Base-by-base conservation (phyloP, 139 green algal genomes). In the Asterochloris erici region DNA sequence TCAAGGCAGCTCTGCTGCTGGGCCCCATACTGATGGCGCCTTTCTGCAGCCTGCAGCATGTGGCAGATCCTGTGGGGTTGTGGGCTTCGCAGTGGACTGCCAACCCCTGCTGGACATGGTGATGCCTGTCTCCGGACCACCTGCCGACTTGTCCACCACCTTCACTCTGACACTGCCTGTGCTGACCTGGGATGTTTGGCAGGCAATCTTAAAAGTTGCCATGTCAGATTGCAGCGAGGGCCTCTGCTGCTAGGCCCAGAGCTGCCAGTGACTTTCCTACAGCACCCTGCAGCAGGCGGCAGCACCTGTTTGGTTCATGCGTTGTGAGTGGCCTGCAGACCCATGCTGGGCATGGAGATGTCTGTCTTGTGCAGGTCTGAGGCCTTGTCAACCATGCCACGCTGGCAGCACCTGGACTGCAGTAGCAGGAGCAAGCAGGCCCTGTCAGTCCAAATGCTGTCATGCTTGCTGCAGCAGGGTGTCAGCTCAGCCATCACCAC, bases 161-260 rank as follows among this genome's bases (percentile, higher is more conserved):
- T 84, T 74, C 27, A 88, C 83, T 19, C 75, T 38, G 24, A 77
- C 77, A 84, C 74, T 62, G 79, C 63, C 16, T 68, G 28, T 68
- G 66, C 82, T n/a, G 82, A 77, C 19, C 71, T 63, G 24, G 73
- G 11, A 16, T 77, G 21, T n/a, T 64, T 62, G 15, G 60, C 24
- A 27, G 47, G 23, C 71, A 24, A n/a, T n/a, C n/a, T n/a, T n/a
- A n/a, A n/a, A n/a, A n/a, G n/a, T n/a, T n/a, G n/a, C n/a, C n/a
- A n/a, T n/a, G 14, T 26, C 1, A 9, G 9, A 26, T 79, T 26
- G 11, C 63, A 2, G 28, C 71, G n/a, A 77, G 71, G 71, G n/a
- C 24, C 15, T 19, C 38, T 54, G 19, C 23, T 26, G 26, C 14
- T 63, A 23, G 19, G 17, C 21, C 21, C 66, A 23, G 9, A 21